A percentile compares a stretch with the other conserved stretches of the same genome.
phyloP scores from a whole-genome alignment of 345 rosid species.

The Conringia planisiliqua region DNA sequence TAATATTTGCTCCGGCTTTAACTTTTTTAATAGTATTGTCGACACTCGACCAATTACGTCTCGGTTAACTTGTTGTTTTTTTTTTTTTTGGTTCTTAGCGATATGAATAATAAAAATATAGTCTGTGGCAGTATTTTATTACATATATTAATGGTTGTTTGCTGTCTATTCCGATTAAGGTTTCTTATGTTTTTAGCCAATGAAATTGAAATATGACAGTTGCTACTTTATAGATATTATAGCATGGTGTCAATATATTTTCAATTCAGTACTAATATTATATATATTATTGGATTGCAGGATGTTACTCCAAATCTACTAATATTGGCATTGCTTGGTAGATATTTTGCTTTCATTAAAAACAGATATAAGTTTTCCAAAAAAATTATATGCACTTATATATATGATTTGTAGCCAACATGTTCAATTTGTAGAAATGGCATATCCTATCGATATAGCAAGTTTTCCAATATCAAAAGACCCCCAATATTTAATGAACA shows the following conservation, averaged over 20 bases:
- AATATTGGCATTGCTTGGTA: background rate
- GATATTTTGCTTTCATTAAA: background rate
- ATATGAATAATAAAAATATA: background rate
- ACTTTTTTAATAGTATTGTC: background rate
- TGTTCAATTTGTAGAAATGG: background rate
- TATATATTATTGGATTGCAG: background rate
- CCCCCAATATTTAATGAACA: background rate
- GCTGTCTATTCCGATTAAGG: background rate
- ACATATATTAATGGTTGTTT: background rate
- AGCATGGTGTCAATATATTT: background rate
- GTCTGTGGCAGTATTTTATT: background rate
- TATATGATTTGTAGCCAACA: background rate
- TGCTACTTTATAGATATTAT: background rate
- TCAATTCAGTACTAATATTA: background rate
- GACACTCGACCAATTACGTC: slow-evolving; percentile 13
- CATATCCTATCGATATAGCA: background rate
- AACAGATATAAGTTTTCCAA: background rate
- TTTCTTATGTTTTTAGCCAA: background rate
- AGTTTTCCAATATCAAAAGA: slow-evolving; percentile 3
- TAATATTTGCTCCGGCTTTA: background rate
- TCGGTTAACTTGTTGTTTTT: background rate
- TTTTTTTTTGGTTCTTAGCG: background rate
- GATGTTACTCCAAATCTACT: background rate
- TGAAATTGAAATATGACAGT: background rate
- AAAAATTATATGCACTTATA: background rate